Conservation (phyloP, 352 stramenopile species). For the Phytophthora hibernalis region DNA sequence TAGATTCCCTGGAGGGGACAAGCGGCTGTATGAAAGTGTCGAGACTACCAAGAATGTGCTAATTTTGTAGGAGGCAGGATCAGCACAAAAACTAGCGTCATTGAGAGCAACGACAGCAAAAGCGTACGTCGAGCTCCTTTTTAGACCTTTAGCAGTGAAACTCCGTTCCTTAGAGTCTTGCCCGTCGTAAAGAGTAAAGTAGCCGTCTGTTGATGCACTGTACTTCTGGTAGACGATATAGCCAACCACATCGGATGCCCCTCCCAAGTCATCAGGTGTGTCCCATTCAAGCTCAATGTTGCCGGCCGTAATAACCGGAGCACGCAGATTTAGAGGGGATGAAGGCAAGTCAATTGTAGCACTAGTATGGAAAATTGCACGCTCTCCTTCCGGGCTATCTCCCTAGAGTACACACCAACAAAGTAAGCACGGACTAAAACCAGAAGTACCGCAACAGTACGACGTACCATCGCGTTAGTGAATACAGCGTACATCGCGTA, state of each 20-base stretch:
- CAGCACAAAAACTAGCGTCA: slow-evolving; percentile 56
- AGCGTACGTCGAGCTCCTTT: slow-evolving; percentile 40
- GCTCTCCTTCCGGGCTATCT: slow-evolving; percentile 32
- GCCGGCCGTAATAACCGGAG: slow-evolving; percentile 47
- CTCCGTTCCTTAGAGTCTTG: slow-evolving; percentile 43
- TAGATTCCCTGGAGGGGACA: slow-evolving; percentile 36
- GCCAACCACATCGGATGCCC: slow-evolving; percentile 42
- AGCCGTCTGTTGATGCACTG: slow-evolving; percentile 20
- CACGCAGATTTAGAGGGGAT: slow-evolving; percentile 43
- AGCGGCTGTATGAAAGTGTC: slow-evolving; percentile 42
- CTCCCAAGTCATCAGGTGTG: slow-evolving; percentile 55
- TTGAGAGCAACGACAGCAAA: slow-evolving; percentile 62
- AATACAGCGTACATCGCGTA: slow-evolving; percentile 61
- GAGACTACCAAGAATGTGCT: slow-evolving; percentile 39
- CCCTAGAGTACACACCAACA: slow-evolving; percentile 30
- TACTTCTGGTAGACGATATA: slow-evolving; percentile 63
- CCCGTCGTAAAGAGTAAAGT: slow-evolving; percentile 63
- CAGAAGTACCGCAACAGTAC: neutral
- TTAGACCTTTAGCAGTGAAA: slow-evolving; percentile 38
- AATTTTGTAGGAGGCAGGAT: slow-evolving; percentile 26
- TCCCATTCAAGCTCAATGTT: slow-evolving; percentile 69
- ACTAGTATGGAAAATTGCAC: slow-evolving; percentile 31
- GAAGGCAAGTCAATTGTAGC: slow-evolving; percentile 49
- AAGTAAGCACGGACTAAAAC: neutral
- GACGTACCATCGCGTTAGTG: slow-evolving; percentile 46